Conservation (phyloP, 2,329 filamentous ascomycete genomes). For the Penicillium psychrosexuale region DNA sequence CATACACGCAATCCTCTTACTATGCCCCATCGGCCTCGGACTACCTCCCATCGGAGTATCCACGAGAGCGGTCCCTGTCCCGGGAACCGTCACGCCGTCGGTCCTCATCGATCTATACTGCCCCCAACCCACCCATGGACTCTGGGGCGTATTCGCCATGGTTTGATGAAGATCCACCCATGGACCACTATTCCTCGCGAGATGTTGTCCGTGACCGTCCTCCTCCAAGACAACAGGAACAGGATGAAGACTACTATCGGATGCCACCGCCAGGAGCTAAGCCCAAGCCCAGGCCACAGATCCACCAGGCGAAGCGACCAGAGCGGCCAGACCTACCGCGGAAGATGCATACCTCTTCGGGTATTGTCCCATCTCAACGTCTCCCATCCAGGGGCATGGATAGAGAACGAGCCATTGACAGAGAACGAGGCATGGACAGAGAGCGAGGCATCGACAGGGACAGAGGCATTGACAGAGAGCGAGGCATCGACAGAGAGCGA, state of each 20-base stretch:
- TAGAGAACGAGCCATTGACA: slow-evolving; percentile 7
- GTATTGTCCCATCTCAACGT: slow-evolving; percentile 27
- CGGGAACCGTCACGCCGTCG: slow-evolving; percentile 36
- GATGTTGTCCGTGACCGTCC: slow-evolving; percentile 29
- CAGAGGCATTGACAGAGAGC: slow-evolving; percentile 15
- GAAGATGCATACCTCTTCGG: background rate
- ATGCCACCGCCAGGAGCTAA: slow-evolving; percentile 41
- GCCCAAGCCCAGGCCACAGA: slow-evolving; percentile 31
- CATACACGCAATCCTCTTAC: slow-evolving; percentile 31
- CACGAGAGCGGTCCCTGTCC: slow-evolving; percentile 35
- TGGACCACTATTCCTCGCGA: slow-evolving; percentile 30
- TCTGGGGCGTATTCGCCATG: slow-evolving; percentile 29
- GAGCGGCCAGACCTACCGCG: slow-evolving; percentile 28
- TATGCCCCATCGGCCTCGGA: slow-evolving; percentile 31
- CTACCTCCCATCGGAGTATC: slow-evolving; percentile 28
- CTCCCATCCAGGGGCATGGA: slow-evolving; percentile 31
- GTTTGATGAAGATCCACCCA: slow-evolving; percentile 24
- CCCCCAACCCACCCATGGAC: slow-evolving; percentile 29
- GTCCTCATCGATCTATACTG: slow-evolving; percentile 33
- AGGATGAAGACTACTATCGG: slow-evolving; percentile 43
- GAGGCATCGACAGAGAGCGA: slow-evolving; percentile 19
- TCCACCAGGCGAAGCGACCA: slow-evolving; percentile 37
- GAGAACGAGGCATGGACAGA: slow-evolving; percentile 21
- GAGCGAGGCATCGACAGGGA: slow-evolving; percentile 18
- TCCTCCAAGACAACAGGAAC: slow-evolving; percentile 30